These are phyloP conservation scores for Dipodascus geniculatus DNA, from an alignment of 805 yeast species.

Conservation along the genomic window DNA sequence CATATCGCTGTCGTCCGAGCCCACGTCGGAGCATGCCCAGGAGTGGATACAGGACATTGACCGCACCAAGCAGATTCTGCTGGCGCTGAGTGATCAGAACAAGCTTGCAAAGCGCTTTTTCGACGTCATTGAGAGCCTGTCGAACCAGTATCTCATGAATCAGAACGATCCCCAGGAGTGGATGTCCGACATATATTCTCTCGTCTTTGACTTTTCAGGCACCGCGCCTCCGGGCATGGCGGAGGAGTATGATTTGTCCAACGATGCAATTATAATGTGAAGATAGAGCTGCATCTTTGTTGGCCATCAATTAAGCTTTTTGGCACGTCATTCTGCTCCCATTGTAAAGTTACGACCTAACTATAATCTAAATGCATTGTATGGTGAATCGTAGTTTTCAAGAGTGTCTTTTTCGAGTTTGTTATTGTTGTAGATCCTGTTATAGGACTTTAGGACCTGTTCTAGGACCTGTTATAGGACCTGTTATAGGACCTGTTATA, in stretches of 20 bases:
- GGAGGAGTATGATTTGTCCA: neutral
- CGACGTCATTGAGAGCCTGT: slow-evolving; percentile 34
- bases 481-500: too few relatives aligned
- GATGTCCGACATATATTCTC: slow-evolving; percentile 33
- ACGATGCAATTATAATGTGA: neutral
- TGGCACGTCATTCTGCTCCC: neutral
- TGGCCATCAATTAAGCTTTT: neutral
- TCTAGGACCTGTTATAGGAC: too few relatives aligned
- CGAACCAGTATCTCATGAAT: slow-evolving; percentile 11
- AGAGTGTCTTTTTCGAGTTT: too few relatives aligned
- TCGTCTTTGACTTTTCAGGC: slow-evolving; percentile 32
- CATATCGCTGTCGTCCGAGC: slow-evolving; percentile 41
- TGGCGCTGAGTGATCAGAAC: slow-evolving; percentile 31
- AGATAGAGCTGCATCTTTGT: too few relatives aligned
- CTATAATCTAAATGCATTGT: neutral
- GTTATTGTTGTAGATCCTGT: too few relatives aligned
- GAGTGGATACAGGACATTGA: slow-evolving; percentile 36
- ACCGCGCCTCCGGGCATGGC: neutral
- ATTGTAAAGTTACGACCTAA: neutral
- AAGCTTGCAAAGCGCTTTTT: slow-evolving; percentile 36
- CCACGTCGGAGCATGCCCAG: slow-evolving; percentile 32
- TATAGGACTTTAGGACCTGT: too few relatives aligned
- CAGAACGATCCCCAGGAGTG: slow-evolving; percentile 18
- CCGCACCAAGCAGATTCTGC: slow-evolving; percentile 30
- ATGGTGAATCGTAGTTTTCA: neutral